Evolutionary conservation across 805 yeast species (phyloP), one percentile per base, ranked within the genome.

Genomic region (Cyberlindnera mycetangii): DNA sequence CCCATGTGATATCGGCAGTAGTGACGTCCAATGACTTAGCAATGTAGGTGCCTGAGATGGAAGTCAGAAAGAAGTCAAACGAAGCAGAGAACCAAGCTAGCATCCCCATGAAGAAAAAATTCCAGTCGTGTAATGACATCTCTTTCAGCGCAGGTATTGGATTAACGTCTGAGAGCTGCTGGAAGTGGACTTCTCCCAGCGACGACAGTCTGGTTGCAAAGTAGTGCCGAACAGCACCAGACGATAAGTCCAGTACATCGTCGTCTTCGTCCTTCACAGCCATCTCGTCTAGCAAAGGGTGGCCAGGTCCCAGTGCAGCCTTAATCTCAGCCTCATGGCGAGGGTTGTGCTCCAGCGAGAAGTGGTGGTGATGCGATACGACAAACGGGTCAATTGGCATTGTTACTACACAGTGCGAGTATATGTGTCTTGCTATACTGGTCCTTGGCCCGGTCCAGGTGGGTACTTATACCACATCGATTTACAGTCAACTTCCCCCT

Each of bases 21-120:
- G 69, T 41, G 15, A 63, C 68, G 34, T 67, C 66, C 41, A 83
- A 70, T 3, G 75, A 60, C 32, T 61, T 57, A 20, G 87, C 84
- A 39, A 84, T 71, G 16, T 66, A 62, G 0, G 74, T 47, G 10
- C 77, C 81, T 37, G 80, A 74, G 39, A 81, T 70, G 16, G 84
- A 74, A 7, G 81, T 83, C n/a, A 78, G 64, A 59, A 84, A 84
- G 64, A 81, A 84, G 55, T 83, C 89, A 59, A 83, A 76, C 5
- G 87, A 81, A 44, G 84, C 90, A 73, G 83, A 73, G 14, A 85
- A 75, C 89, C 90, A 84, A 31, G 82, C 84, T 36, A 69, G 61
- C 53, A 78, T 72, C 2, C 85, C 88, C 57, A 80, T 69, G 20
- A 71, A 59, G 59, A 83, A 81, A 44, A 74, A 75, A 44, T 72